phyloP scores from a whole-genome alignment of 306 rosid species.

The Vigna reflexopilosa region DNA sequence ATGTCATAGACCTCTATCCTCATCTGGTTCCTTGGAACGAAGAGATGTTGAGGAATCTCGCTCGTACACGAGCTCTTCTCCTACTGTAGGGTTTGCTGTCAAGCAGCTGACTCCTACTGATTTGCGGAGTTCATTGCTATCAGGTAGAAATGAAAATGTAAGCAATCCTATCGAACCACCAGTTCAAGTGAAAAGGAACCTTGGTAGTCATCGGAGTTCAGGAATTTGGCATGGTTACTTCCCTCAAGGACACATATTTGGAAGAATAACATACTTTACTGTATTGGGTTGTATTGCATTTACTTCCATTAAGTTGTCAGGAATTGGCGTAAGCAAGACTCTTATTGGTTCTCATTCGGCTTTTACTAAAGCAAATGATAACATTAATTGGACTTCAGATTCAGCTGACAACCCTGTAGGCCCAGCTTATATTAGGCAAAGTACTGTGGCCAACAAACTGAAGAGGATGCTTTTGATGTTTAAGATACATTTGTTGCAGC shows the following conservation, averaged over 20 bases:
- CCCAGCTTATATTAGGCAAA: slow-evolving; percentile 63
- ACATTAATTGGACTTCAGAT: slow-evolving; percentile 55
- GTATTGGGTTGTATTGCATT: slow-evolving; percentile 79
- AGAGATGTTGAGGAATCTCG: slow-evolving; percentile 67
- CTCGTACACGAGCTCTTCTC: slow-evolving; percentile 66
- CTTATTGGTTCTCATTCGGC: slow-evolving; percentile 55
- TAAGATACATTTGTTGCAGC: slow-evolving; percentile 53
- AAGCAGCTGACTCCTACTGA: slow-evolving; percentile 86
- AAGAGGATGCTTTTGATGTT: slow-evolving; percentile 57
- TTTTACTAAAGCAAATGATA: slow-evolving; percentile 51
- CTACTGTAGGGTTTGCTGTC: slow-evolving; percentile 73
- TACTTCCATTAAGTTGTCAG: slow-evolving; percentile 63
- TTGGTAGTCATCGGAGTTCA: slow-evolving; percentile 56
- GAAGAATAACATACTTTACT: slow-evolving; percentile 57
- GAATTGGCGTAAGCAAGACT: slow-evolving; percentile 56
- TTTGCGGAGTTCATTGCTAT: slow-evolving; percentile 67
- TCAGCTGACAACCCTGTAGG: slow-evolving; percentile 58
- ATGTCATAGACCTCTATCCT: slow-evolving; percentile 74
- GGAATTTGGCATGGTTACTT: slow-evolving; percentile 68
- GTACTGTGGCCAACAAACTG: slow-evolving; percentile 56
- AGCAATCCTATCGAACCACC: slow-evolving; percentile 54
- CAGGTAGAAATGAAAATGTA: slow-evolving; percentile 61
- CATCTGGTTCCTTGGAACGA: slow-evolving; percentile 63
- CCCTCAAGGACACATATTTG: slow-evolving; percentile 50
- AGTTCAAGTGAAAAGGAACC: slow-evolving; percentile 79